These are phyloP conservation scores for Micractinium conductrix DNA, from an alignment of 139 green algal species.

Conservation along the genomic window DNA sequence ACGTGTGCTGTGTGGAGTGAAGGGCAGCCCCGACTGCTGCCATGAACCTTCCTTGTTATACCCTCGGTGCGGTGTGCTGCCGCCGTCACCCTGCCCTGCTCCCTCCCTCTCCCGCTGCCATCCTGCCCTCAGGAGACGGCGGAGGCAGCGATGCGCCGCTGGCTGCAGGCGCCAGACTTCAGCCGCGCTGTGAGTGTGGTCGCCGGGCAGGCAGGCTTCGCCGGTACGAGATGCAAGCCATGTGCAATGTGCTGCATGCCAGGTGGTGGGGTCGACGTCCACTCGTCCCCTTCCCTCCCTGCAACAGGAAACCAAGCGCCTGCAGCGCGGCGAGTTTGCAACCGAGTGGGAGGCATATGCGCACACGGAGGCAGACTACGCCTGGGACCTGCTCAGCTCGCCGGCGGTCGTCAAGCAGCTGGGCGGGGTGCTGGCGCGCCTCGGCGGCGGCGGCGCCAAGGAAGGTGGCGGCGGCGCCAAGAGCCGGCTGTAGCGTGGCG, in stretches of 20 bases:
- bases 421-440: constrained; percentile 63
- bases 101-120: no score
- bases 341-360: constrained; percentile 67
- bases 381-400: constrained; percentile 68
- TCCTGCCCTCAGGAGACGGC: constrained; percentile 32
- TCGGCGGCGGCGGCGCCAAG: constrained; percentile 47
- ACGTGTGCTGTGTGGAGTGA: no score
- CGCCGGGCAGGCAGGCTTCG: no score
- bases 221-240: neutral
- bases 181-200: constrained; percentile 38
- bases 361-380: constrained; percentile 63
- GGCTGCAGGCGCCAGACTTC: constrained; percentile 52
- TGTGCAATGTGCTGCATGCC: no score
- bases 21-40: no score
- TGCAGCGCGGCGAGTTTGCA: constrained; percentile 63
- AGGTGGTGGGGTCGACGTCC: no score
- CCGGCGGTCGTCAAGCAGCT: constrained; percentile 63
- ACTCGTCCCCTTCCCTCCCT: no score
- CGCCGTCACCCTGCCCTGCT: no score
- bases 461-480: neutral
- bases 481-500: constrained; percentile 18
- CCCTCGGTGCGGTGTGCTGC: neutral
- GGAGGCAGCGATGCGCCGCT: constrained; percentile 49
- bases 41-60: neutral
- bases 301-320: constrained; percentile 62